Evolutionary conservation across 106 monocot species (phyloP), one percentile per base, ranked within the genome.

Genomic region (Hemerocallis citrina): DNA sequence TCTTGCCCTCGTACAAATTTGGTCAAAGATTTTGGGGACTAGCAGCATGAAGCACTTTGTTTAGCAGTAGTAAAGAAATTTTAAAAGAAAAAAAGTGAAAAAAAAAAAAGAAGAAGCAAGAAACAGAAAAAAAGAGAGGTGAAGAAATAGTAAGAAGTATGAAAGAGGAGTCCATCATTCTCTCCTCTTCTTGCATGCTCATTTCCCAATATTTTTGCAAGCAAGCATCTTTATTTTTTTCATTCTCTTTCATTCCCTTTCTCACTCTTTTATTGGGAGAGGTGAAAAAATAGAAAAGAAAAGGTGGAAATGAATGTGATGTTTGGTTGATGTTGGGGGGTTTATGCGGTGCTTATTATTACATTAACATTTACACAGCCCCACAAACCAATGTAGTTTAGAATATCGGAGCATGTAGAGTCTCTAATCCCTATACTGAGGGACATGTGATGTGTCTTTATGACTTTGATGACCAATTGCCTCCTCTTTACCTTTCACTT

Each of bases 21-120:
- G 32, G 32, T 55, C 55, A 55, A 33, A 55, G 55, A 33, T 55
- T 55, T 55, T 55, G 29, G 55, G 55, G 55, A 31, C 31, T 6
- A 15, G 55, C 32, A 31, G 2, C 32, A 31, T 3, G 32, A n/a
- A 16, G 32, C 32, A 55, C n/a, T 55, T 15, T 29, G 7, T 6
- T 52, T 8, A 47, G 31, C n/a, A 55, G 23, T n/a, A n/a, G n/a
- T n/a, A n/a, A n/a, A n/a, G n/a, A n/a, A n/a, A n/a, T n/a, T n/a
- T n/a, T n/a, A n/a, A n/a, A n/a, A n/a, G n/a, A n/a, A n/a, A n/a
- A n/a, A n/a, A n/a, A 27, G 14, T 25, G 8, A 50, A 15, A 10
- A 10, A 27, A 27, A 27, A 3, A 27, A 50, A 12, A 1, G 9
- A 25, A 27, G 16, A 24, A 50, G 13, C 24, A n/a, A 50, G 9